Conservation (phyloP, 2,329 filamentous ascomycete genomes). For the Elsinoe fawcettii region DNA sequence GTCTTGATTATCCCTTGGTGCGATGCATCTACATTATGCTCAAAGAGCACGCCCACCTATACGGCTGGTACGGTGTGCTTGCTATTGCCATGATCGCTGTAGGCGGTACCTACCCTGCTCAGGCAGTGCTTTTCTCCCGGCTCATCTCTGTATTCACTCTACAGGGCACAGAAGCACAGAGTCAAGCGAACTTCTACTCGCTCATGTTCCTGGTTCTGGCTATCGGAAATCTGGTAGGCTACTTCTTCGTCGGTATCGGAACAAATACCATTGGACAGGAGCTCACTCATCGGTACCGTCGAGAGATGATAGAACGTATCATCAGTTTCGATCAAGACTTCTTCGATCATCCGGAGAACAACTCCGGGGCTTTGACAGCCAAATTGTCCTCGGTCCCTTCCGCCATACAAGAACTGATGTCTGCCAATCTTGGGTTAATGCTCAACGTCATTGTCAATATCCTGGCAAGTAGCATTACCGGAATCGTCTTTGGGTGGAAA, state of each 20-base stretch:
- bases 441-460: conserved; percentile 29
- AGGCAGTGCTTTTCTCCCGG: conserved; percentile 44
- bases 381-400: conserved; percentile 43
- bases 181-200: conserved; percentile 44
- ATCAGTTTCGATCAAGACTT: conserved; percentile 28
- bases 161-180: conserved; percentile 31
- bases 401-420: conserved; percentile 44
- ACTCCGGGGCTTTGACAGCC: conserved; percentile 41
- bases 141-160: conserved; percentile 43
- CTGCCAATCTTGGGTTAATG: conserved; percentile 36
- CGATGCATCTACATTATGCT: conserved; percentile 33
- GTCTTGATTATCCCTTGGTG: conserved; percentile 26
- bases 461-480: conserved; percentile 25
- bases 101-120: conserved; percentile 39
- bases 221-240: conserved; percentile 39
- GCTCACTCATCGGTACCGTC: conserved; percentile 30
- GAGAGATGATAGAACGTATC: conserved; percentile 28
- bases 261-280: conserved; percentile 41
- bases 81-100: conserved; percentile 23
- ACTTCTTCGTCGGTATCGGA: conserved; percentile 39
- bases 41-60: conserved; percentile 29
- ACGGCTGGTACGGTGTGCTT: conserved; percentile 33
- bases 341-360: conserved; percentile 40
- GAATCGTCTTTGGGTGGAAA: conserved; percentile 32
- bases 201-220: conserved; percentile 52